Conservation (phyloP, 2,329 filamentous ascomycete species). For the Penicillium sp. region DNA sequence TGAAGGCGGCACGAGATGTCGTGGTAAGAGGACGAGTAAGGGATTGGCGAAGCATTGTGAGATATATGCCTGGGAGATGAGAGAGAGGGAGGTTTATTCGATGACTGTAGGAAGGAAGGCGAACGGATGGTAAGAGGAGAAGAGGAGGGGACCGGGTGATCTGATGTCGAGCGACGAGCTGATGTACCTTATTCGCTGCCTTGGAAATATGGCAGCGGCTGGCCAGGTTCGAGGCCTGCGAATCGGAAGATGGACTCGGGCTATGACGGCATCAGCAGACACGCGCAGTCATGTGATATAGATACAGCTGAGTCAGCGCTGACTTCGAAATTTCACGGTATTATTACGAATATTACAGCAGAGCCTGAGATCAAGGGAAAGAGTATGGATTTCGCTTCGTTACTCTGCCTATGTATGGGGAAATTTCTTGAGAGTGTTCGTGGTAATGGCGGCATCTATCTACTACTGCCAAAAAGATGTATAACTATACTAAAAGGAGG, state of each 20-base stretch:
- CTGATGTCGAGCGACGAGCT: slow-evolving; percentile 6
- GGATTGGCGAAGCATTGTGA: slow-evolving; percentile 69
- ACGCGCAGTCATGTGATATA: background rate
- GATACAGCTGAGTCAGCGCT: slow-evolving; percentile 1
- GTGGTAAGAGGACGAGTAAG: slow-evolving; percentile 63
- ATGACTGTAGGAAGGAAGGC: slow-evolving; percentile 5
- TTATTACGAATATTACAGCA: background rate
- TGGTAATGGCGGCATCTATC: background rate
- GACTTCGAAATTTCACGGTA: background rate
- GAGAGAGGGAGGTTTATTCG: slow-evolving; percentile 2
- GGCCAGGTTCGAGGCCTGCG: slow-evolving; percentile 1
- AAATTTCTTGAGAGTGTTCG: background rate
- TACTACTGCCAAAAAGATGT: background rate
- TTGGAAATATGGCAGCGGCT: slow-evolving; percentile 10
- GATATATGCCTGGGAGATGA: slow-evolving; percentile 28
- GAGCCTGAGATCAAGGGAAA: background rate
- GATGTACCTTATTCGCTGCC: slow-evolving; percentile 14
- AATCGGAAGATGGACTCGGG: background rate
- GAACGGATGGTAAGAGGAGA: slow-evolving; percentile 10
- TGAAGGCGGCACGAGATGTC: slow-evolving; percentile 54
- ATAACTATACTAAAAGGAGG: background rate
- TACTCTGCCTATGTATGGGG: background rate
- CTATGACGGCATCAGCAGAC: slow-evolving; percentile 1
- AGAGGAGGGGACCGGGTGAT: slow-evolving; percentile 2
- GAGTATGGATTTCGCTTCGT: background rate